A percentile compares a stretch with the other conserved stretches of the same genome.
Conservation (phyloP, 2,329 filamentous ascomycete genomes). For the Juglanconis sp. region DNA sequence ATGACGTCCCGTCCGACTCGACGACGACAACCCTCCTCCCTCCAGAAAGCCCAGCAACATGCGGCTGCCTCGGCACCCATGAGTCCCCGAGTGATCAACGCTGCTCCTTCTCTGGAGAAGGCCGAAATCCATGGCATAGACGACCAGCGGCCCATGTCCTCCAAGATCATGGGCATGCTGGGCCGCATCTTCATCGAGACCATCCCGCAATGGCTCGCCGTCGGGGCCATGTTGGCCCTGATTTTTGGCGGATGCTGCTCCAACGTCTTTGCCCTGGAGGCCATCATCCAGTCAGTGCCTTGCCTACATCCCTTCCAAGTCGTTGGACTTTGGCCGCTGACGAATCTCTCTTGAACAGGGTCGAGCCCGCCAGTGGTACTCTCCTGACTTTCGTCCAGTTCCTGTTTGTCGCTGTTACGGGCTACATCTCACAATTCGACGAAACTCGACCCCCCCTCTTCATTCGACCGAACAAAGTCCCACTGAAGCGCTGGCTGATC, state of each 20-base stretch:
- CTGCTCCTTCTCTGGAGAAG: constrained; percentile 51
- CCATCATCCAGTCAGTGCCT: constrained; percentile 78
- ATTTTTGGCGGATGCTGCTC: constrained; percentile 76
- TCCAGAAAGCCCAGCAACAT: constrained; percentile 42
- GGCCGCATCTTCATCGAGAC: constrained; percentile 55
- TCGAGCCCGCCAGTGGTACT: constrained; percentile 80
- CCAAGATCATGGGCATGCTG: constrained; percentile 47
- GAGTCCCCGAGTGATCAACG: constrained; percentile 51
- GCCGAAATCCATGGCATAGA: constrained; percentile 54
- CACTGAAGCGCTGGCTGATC: constrained; percentile 77
- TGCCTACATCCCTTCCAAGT: neutral
- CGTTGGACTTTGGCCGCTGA: constrained; percentile 18
- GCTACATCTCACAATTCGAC: constrained; percentile 74
- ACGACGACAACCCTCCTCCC: constrained; percentile 37
- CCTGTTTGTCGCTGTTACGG: constrained; percentile 74
- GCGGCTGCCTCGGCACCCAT: constrained; percentile 34
- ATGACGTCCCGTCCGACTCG: constrained; percentile 42
- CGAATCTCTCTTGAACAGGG: constrained; percentile 43
- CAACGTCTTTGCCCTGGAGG: constrained; percentile 92
- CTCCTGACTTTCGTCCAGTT: constrained; percentile 89
- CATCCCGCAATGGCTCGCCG: constrained; percentile 61
- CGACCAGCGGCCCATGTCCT: constrained; percentile 47
- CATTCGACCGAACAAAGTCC: constrained; percentile 73
- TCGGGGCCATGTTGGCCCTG: constrained; percentile 69
- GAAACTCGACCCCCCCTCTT: constrained; percentile 65